A percentile compares a stretch with the other conserved stretches of the same genome.
Conservation (phyloP, 2,329 filamentous ascomycete genomes). For the Clonostachys rhizophaga region DNA sequence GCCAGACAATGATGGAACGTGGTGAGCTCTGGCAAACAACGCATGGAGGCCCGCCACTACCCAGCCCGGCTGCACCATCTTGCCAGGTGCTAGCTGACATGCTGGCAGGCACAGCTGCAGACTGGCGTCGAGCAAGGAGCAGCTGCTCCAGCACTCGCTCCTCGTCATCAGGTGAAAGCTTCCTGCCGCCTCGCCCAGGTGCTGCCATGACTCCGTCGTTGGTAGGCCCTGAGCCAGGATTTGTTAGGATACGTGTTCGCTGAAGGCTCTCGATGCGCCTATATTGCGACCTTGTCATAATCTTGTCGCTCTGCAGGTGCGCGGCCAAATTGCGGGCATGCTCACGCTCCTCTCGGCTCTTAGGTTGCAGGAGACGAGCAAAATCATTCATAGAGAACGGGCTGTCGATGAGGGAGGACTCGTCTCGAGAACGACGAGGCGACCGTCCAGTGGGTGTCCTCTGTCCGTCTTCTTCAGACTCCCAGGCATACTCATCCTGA, state of each 20-base stretch:
- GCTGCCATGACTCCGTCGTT: not conserved
- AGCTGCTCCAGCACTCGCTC: slow-evolving; percentile 57
- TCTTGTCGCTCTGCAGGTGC: slow-evolving; percentile 65
- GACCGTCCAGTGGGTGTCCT: slow-evolving; percentile 71
- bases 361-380: slow-evolving; percentile 77
- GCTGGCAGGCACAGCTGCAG: slow-evolving; percentile 4
- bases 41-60: slow-evolving; percentile 71
- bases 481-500: slow-evolving; percentile 35
- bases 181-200: slow-evolving; percentile 17
- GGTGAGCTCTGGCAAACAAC: slow-evolving; percentile 89
- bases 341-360: slow-evolving; percentile 69
- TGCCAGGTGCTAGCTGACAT: slow-evolving; percentile 48
- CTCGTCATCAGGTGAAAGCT: slow-evolving; percentile 53
- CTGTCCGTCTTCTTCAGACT: slow-evolving; percentile 45
- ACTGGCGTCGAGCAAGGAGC: slow-evolving; percentile 44
- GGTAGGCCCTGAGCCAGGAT: slow-evolving; percentile 8
- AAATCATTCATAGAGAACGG: slow-evolving; percentile 65
- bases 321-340: slow-evolving; percentile 79
- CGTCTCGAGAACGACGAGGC: slow-evolving; percentile 40
- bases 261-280: slow-evolving; percentile 63
- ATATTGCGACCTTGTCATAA: slow-evolving; percentile 81
- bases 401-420: slow-evolving; percentile 55
- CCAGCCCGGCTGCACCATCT: slow-evolving; percentile 68
- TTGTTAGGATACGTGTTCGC: slow-evolving; percentile 56
- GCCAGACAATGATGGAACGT: slow-evolving; percentile 90